phyloP scores from a whole-genome alignment of 768 basidiomycete species.

The Guyanaporus albipodus region DNA sequence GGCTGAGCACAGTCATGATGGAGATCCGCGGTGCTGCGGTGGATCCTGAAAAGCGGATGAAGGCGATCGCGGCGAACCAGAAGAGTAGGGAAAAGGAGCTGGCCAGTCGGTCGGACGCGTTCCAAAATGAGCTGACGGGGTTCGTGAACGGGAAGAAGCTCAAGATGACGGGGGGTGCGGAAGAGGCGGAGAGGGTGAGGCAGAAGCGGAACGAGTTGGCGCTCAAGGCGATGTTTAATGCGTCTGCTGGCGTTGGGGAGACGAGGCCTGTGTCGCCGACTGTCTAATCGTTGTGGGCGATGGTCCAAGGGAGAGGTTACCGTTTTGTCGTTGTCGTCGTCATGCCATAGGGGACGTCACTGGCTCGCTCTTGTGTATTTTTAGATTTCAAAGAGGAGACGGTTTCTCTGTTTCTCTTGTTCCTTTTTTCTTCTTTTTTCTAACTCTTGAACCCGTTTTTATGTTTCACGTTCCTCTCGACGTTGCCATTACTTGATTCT shows the following conservation, averaged over 20 bases:
- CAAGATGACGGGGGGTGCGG: slow-evolving; percentile 93
- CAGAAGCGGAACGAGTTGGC: slow-evolving; percentile 81
- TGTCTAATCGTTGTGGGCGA: neutral
- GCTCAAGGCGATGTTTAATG: slow-evolving; percentile 83
- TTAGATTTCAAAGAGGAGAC: neutral
- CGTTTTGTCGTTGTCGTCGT: too few relatives aligned
- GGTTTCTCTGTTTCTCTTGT: neutral
- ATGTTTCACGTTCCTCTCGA: neutral
- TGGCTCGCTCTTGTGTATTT: neutral
- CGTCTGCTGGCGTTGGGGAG: slow-evolving; percentile 9
- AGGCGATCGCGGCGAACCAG: slow-evolving; percentile 90
- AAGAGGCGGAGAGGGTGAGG: slow-evolving; percentile 84
- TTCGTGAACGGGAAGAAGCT: slow-evolving; percentile 88
- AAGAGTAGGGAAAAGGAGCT: slow-evolving; percentile 74
- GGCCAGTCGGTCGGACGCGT: slow-evolving; percentile 70
- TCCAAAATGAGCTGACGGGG: slow-evolving; percentile 77
- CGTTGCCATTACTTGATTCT: too few relatives aligned
- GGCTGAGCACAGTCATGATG: slow-evolving; percentile 77
- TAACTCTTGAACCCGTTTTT: neutral
- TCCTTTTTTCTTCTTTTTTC: neutral
- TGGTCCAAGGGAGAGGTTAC: too few relatives aligned
- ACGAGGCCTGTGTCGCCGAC: slow-evolving; percentile 7
- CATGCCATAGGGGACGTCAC: neutral
- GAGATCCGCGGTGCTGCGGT: slow-evolving; percentile 82
- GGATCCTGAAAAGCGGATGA: slow-evolving; percentile 80